Conservation (phyloP, 73 alveolate species). For the Halteria grandinella region DNA sequence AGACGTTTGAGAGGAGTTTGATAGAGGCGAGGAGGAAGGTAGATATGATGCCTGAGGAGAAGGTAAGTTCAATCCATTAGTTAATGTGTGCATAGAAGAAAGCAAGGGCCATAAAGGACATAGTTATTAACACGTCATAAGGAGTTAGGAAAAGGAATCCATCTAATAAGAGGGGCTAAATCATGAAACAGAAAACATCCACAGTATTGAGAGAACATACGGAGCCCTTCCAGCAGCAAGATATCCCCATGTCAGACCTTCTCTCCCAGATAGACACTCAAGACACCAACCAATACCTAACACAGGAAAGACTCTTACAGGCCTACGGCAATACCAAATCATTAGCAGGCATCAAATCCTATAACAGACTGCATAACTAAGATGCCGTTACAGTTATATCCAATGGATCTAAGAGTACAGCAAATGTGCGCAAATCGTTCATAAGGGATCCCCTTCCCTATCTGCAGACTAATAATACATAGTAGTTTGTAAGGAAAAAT, state of each 20-base stretch:
- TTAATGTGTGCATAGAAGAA: neutral
- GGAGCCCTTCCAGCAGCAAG: too few species aligned
- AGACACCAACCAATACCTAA: neutral
- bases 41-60: slow-evolving; percentile 37
- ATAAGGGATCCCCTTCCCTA: slow-evolving; percentile 24
- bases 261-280: neutral
- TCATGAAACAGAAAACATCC: too few species aligned
- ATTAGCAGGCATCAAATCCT: neutral
- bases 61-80: neutral
- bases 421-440: neutral
- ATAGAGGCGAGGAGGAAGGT: slow-evolving; percentile 29
- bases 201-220: too few species aligned
- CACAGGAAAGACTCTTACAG: too few species aligned
- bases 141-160: neutral
- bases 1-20: slow-evolving; percentile 32
- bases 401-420: neutral
- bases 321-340: neutral
- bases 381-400: neutral
- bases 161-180: too few species aligned
- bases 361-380: neutral
- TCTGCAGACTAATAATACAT: too few species aligned
- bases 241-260: too few species aligned
- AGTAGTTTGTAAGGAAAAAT: too few species aligned
- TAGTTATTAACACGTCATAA: slow-evolving; percentile 2
- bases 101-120: neutral